Evolutionary conservation across 1,284 basidiomycete species (phyloP), one percentile per base, ranked within the genome.

Genomic region (Schizopora paradoxa): DNA sequence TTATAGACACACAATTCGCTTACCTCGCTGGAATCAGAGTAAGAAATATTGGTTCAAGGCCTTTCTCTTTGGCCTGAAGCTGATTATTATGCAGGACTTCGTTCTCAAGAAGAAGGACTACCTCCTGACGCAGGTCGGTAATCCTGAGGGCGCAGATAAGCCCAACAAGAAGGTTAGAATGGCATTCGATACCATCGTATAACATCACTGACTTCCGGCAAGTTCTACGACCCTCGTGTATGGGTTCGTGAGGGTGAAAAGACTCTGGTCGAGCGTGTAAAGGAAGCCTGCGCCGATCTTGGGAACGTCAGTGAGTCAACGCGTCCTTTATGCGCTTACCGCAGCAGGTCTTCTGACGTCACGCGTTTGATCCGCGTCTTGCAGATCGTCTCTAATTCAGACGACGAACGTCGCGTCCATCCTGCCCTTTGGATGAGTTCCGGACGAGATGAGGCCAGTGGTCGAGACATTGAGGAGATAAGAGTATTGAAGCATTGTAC

Each of bases 211-310:
- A 1, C 18, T 41, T 39, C 13, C 33, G 43, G 46, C 18, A 54
- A 88, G 85, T 86, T 67, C 73, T 94, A 93, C 69, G 91, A 94
- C 67, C 91, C 91, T 48, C 90, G 94, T 76, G 87, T 95, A 53
- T 98, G 94, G 94, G 89, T 98, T 38, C 88, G 95, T 61, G 93
- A 97, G 73, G 94, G 94, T 56, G 96, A 99, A 74, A 94, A 96
- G 82, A 97, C 93, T 19, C 82, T 99, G 60, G 48, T 67, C 42
- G 78, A 68, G 54, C 91, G 96, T 62, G 91, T 95, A 70, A 89
- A 91, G 71, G 86, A 90, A 67, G 94, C 96, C 28, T 94, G 91
- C 69, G 57, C 68, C 36, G 94, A 99, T 69, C 78, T 99, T 54
- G 88, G 88, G 56, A 91, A 94, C 72, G 74, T 81, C 53, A 55